Conservation (phyloP, 2,329 filamentous ascomycete genomes). For the Paramyrothecium sp. region DNA sequence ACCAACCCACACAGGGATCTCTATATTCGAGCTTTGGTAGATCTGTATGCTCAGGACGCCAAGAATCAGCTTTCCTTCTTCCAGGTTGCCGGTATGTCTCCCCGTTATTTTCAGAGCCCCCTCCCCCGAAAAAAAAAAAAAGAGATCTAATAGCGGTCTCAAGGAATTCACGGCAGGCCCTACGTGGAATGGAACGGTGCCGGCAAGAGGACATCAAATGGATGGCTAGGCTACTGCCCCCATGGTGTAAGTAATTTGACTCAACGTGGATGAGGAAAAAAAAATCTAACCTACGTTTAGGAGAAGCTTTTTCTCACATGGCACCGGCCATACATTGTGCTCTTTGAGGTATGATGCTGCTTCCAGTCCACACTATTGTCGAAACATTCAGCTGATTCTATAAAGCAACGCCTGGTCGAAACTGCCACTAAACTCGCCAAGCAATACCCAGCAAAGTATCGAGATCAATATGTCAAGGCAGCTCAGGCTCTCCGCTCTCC, state of each 20-base stretch:
- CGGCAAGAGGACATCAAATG: conserved; percentile 24
- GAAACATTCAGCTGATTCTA: not conserved
- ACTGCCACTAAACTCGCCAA: conserved; percentile 41
- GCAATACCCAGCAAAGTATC: conserved; percentile 30
- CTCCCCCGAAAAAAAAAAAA: not conserved
- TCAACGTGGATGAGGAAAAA: not conserved
- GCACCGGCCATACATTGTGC: conserved; percentile 48
- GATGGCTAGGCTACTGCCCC: conserved; percentile 43
- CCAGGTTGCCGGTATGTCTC: conserved; percentile 41
- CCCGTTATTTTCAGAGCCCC: not conserved
- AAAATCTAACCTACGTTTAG: conserved; percentile 16
- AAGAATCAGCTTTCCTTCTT: conserved; percentile 48
- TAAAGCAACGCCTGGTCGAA: not conserved
- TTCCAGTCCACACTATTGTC: not conserved
- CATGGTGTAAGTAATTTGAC: conserved; percentile 37
- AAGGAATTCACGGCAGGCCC: conserved; percentile 41
- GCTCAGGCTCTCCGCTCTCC: conserved; percentile 38
- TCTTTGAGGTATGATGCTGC: conserved; percentile 42
- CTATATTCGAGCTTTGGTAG: conserved; percentile 43
- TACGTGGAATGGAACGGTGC: conserved; percentile 40
- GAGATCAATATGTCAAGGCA: conserved; percentile 30
- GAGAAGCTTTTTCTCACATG: conserved; percentile 40
- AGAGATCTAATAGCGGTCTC: not conserved
- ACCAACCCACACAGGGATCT: conserved; percentile 39
- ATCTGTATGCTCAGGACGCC: conserved; percentile 39